These are phyloP conservation scores for Ustilago hordei DNA, from an alignment of 1,284 basidiomycete genomes.

Conservation along the genomic window DNA sequence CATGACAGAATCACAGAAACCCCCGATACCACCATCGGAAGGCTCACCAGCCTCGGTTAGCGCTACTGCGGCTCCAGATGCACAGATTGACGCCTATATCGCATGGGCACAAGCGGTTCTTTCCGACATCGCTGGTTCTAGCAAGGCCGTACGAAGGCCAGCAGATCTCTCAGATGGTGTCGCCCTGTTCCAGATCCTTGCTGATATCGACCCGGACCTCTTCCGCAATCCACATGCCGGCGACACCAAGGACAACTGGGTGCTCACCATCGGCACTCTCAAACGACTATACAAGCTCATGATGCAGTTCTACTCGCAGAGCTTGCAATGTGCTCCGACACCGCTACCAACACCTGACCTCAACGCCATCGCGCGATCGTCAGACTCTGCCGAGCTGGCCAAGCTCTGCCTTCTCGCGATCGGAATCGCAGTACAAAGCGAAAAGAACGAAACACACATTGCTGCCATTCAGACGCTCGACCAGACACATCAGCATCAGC, in stretches of 20 bases:
- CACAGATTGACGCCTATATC: slow-evolving; percentile 48
- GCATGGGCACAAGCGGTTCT: slow-evolving; percentile 53
- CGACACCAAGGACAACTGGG: slow-evolving; percentile 81
- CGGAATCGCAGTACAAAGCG: slow-evolving; percentile 87
- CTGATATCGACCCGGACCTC: slow-evolving; percentile 77
- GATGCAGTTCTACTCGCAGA: slow-evolving; percentile 76
- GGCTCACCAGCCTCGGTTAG: slow-evolving; percentile 13
- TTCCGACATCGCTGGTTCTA: slow-evolving; percentile 20
- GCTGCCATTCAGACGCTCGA: slow-evolving; percentile 83
- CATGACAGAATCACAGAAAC: slow-evolving; percentile 25
- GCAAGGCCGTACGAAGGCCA: slow-evolving; percentile 16
- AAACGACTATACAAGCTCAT: slow-evolving; percentile 87
- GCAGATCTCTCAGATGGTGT: slow-evolving; percentile 59
- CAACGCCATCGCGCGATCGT: slow-evolving; percentile 78
- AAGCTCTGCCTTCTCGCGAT: slow-evolving; percentile 86
- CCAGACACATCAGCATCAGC: slow-evolving; percentile 82
- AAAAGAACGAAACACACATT: slow-evolving; percentile 81
- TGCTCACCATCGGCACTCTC: slow-evolving; percentile 82
- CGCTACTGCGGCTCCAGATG: slow-evolving; percentile 14
- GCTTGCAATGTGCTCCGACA: slow-evolving; percentile 36
- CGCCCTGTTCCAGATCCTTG: slow-evolving; percentile 58
- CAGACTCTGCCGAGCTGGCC: slow-evolving; percentile 77
- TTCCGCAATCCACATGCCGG: slow-evolving; percentile 72
- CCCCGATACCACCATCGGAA: background rate
- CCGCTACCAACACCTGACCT: slow-evolving; percentile 55